Base-by-base conservation (phyloP, 2,329 filamentous ascomycete species). In the Colletotrichum filicis region DNA sequence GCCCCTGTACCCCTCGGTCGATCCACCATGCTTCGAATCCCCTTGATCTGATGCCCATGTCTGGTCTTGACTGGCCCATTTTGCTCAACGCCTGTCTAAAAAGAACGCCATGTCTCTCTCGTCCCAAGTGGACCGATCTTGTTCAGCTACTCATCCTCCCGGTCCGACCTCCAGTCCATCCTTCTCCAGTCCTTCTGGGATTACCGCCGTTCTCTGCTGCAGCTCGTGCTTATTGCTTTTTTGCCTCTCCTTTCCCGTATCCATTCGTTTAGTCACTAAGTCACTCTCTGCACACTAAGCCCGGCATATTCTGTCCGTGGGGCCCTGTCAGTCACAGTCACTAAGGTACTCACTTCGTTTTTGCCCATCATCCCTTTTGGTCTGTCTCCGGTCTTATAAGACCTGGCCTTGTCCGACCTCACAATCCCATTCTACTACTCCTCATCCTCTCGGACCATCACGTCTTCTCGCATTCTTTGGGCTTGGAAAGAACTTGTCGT, bases 11-110 rank as follows among this genome's bases (percentile, higher is more conserved):
- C 78, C 78, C 78, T 80, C 75, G 76, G 75, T 71, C 76, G 77
- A 80, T 80, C 82, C 79, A 79, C 78, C 76, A 79, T 81, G 81
- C 83, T 76, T 83, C 83, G 80, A 83, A 84, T 81, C 79, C 73
- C 75, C 77, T 76, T 77, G 77, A 76, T 74, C 75, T 77, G 75
- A 80, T 78, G 78, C 77, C 68, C 72, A 80, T 80, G 79, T 79
- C 81, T 78, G 77, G 77, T 77, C 76, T 77, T 78, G 74, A 83
- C 78, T 83, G 81, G 81, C 63, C 66, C 42, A 62, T 32, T 32
- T 71, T 68, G 75, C 77, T 81, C 78, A 77, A 79, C 78, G 75
- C 64, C 76, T 65, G 68, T 57, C 74, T 71, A 59, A 63, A 66
- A 75, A 67, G 71, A 66, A 67, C 67, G 64, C 74, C 71, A 74